Conservation (phyloP, 371 early-diverging fungal species). For the Funneliformis caledonium region DNA sequence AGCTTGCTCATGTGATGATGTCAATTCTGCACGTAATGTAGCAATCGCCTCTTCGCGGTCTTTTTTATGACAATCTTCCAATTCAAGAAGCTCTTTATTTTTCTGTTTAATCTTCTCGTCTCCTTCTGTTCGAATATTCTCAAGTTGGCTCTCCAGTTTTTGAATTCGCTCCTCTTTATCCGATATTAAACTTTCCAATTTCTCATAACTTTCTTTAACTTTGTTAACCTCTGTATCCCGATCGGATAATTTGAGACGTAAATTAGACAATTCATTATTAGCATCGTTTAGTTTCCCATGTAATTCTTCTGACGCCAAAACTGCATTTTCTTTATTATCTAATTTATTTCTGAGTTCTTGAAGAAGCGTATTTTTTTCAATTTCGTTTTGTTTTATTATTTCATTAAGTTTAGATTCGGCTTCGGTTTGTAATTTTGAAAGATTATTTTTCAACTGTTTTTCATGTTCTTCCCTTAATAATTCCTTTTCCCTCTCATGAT, state of each 20-base stretch:
- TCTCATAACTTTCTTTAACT: background rate
- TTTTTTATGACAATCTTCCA: background rate
- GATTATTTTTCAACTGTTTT: background rate
- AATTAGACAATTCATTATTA: constrained; percentile 15
- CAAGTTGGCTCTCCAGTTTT: background rate
- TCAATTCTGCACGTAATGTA: background rate
- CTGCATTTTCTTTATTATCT: background rate
- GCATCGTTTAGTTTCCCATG: background rate
- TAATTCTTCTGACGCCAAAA: background rate
- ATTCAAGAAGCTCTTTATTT: background rate
- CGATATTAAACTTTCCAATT: background rate
- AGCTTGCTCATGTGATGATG: background rate
- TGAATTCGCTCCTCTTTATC: background rate
- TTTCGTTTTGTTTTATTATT: background rate
- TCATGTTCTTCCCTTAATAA: background rate
- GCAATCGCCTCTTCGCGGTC: background rate
- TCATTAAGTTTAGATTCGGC: background rate
- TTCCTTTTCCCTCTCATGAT: constrained; percentile 3
- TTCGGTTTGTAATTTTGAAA: constrained; percentile 6
- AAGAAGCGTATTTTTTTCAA: background rate
- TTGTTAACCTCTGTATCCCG: background rate
- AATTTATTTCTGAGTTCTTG: background rate
- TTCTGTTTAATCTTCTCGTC: background rate
- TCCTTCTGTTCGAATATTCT: background rate
- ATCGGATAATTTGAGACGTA: constrained; percentile 2